phyloP scores from a whole-genome alignment of 2,329 filamentous ascomycete genomes.

The Seiridium cupressi region DNA sequence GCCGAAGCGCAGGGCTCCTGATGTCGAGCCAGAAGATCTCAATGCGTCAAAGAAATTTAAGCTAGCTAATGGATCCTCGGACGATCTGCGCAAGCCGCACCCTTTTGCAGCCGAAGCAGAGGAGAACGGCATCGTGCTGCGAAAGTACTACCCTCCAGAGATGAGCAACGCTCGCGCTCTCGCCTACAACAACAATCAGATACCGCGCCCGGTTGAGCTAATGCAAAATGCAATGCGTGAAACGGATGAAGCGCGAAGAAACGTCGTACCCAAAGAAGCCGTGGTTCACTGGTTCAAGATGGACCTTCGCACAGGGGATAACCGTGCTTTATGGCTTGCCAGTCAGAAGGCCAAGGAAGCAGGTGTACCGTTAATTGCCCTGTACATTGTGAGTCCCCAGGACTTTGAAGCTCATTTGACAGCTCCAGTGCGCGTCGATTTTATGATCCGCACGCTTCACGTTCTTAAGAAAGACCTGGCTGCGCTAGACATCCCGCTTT shows the following conservation, averaged over 20 bases:
- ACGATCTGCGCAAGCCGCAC: slow-evolving; percentile 43
- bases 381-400: slow-evolving; percentile 80
- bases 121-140: slow-evolving; percentile 62
- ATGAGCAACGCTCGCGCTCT: slow-evolving; percentile 78
- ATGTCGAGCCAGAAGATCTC: not conserved
- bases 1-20: slow-evolving; percentile 20
- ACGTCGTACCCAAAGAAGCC: slow-evolving; percentile 53
- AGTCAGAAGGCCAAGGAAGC: slow-evolving; percentile 63
- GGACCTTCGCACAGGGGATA: slow-evolving; percentile 74
- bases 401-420: slow-evolving; percentile 81
- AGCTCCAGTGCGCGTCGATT: slow-evolving; percentile 73
- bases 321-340: slow-evolving; percentile 67
- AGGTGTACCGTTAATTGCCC: slow-evolving; percentile 68
- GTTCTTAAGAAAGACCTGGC: slow-evolving; percentile 65
- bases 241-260: slow-evolving; percentile 53
- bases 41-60: slow-evolving; percentile 22
- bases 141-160: slow-evolving; percentile 79
- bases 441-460: slow-evolving; percentile 70
- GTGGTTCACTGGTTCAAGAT: slow-evolving; percentile 92
- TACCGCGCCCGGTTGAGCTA: slow-evolving; percentile 71
- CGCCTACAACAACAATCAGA: slow-evolving; percentile 68
- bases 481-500: slow-evolving; percentile 72
- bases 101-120: slow-evolving; percentile 44
- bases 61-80: slow-evolving; percentile 14
- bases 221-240: slow-evolving; percentile 60